Percentiles rank a stretch among this genome's conserved stretches.
phyloP scores from a whole-genome alignment of 106 monocot genomes.

The Dendrobium nobile region DNA sequence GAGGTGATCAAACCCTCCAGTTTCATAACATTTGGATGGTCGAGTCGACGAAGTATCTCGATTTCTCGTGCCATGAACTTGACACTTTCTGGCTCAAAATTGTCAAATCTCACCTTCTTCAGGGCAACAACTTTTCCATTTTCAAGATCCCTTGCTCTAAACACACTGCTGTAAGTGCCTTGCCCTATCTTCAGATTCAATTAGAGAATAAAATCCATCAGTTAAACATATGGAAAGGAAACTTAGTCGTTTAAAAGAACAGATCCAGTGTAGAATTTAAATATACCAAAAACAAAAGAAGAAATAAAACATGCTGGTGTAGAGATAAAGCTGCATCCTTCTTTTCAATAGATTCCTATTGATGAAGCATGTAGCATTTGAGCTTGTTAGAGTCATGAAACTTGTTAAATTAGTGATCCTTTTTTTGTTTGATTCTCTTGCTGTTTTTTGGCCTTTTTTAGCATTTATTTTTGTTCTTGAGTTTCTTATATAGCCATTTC shows the following conservation, averaged over 20 bases:
- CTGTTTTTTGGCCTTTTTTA: no score
- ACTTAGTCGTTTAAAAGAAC: background rate
- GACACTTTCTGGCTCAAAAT: constrained; percentile 69
- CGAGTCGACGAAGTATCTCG: constrained; percentile 50
- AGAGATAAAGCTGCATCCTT: no score
- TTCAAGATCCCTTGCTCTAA: constrained; percentile 54
- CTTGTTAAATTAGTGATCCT: no score
- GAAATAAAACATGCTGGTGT: no score
- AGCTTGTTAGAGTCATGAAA: no score
- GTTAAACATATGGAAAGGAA: background rate
- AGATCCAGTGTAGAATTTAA: no score
- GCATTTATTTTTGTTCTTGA: no score
- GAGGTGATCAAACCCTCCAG: constrained; percentile 64
- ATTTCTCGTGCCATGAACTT: constrained; percentile 74
- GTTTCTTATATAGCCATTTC: no score
- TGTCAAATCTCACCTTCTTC: constrained; percentile 73
- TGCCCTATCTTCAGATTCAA: constrained; percentile 53
- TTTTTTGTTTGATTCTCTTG: no score
- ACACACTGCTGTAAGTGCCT: constrained; percentile 77
- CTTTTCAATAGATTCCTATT: no score
- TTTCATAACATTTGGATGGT: constrained; percentile 68
- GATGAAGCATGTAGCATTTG: no score
- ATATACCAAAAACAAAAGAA: no score
- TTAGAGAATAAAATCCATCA: background rate
- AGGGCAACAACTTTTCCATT: constrained; percentile 58